Base-by-base conservation (phyloP, 352 stramenopile species). In the Phytopythium ostracodes region DNA sequence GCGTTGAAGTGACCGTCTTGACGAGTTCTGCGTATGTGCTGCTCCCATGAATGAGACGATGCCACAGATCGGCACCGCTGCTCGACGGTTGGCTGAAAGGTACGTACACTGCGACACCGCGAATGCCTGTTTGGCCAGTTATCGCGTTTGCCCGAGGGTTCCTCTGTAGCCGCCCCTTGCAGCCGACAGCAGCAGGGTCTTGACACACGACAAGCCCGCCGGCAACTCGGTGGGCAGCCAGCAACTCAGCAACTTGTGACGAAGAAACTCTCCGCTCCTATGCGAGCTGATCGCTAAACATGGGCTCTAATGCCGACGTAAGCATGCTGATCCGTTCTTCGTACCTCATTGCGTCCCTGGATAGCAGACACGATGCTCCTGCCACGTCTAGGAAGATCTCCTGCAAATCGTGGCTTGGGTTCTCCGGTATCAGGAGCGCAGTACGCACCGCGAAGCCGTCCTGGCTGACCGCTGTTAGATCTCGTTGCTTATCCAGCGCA, bases 121-220 rank as follows among this genome's bases (percentile, higher is more conserved):
- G 25, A 9, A 54, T 36, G 17, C 18, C 22, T 17, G 25, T 20
- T 1, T 36, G 47, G 14, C 25, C 24, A 36, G 47, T 18, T 4
- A 33, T 33, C 15, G 47, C 47, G 25, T 22, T 35, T 22, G 47
- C 47, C 0, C 47, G 47, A 38, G 24, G 25, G 18, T 54, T 54
- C 20, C 25, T 54, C 47, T 18, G 24, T 11, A 36, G 22, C 20
- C 27, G 47, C 1, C 14, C 22, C 5, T 52, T 17, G 33, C 8
- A 9, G 24, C 22, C 10, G n/a, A n/a, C 11, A 20, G 44, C 3
- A 9, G 17, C 25, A n/a, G 12, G 1, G 14, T 36, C 47, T 60
- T 60, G 43, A 47, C 43, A 51, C n/a, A 63, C 17, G 4, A 63
- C n/a, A 11, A 56, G 8, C 1, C 57, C 57, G 7, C 22, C 57